These are phyloP conservation scores for Lactuca saligna DNA, from an alignment of 129 eudicot species.

Conservation along the genomic window DNA sequence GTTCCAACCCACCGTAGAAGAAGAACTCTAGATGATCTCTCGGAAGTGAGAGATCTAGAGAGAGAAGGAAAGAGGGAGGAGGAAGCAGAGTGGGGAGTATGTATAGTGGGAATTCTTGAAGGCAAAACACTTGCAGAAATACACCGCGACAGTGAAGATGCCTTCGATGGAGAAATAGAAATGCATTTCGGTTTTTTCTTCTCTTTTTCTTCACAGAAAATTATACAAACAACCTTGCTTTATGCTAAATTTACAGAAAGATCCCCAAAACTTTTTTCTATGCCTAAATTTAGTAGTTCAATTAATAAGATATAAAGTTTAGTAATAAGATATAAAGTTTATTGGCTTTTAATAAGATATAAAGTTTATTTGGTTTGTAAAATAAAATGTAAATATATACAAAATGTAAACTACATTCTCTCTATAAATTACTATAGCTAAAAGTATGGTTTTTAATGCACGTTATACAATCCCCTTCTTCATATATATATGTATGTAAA, in stretches of 20 bases:
- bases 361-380: no score
- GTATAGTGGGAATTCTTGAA: conserved; percentile 18
- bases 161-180: conserved; percentile 30
- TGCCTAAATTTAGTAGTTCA: background rate
- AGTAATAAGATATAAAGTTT: no score
- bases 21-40: conserved; percentile 15
- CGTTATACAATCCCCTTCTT: no score
- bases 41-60: conserved; percentile 43
- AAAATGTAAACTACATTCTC: no score
- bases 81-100: conserved; percentile 28
- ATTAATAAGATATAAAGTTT: no score
- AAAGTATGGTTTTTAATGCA: no score
- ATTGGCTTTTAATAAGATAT: background rate
- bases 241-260: conserved; percentile 1
- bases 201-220: background rate
- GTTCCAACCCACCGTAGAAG: conserved; percentile 23
- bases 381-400: no score
- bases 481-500: no score
- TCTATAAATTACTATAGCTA: no score
- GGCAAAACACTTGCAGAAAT: conserved; percentile 29
- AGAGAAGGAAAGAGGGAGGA: conserved; percentile 38
- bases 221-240: conserved; percentile 13
- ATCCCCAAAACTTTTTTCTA: conserved; percentile 1
- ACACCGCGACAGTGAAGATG: conserved; percentile 30
- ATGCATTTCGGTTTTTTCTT: conserved; percentile 11